Base-by-base conservation (phyloP, 805 yeast species). In the Scheffersomyces ergatensis region DNA sequence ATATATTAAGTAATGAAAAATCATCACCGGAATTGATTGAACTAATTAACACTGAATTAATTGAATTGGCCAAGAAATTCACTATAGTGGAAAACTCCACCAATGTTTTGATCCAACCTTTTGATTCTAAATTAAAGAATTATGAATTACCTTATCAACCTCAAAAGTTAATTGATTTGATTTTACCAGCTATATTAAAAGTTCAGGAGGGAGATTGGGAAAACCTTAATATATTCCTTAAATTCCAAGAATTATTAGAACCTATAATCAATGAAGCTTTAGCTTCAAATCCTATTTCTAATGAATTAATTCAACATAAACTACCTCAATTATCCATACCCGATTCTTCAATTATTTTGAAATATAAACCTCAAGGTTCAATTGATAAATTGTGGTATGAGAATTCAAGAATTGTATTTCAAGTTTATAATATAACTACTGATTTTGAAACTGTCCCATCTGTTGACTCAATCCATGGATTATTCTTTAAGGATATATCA, bases 401-500 rank as follows among this genome's bases (percentile, higher is more conserved):
- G 42, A 67, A 69, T 32, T 84, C 90, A 46, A 73, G 87, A 54
- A 66, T 70, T 32, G 63, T 78, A 16, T 76, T 84, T 55, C 82
- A 82, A 49, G 79, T 83, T 13, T 88, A 82, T 58, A 67, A 72
- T 37, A 61, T 67, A 13, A 61, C 68, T 7, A 77, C 77, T 3
- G 76, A 71, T 2, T 78, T 86, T 38, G 83, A 80, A 39, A 87
- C 97, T 0, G 69, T 70, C 5, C 76, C 76, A 1, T 34, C 56
- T 3, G 60, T 67, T 36, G 62, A 62, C n/a, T 53, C 67, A 1
- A 67, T 65, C 49, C 43, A 55, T 20, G 72, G 72, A 1, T 65
- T 87, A 40, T 57, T 92, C 19, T 70, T 89, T 49, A 78, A 87
- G 47, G 98, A 93, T 56, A 67, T 87, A 25, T 71, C 83, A 26